Conservation (phyloP, 2,329 filamentous ascomycete species). For the Emmonsia crescens region DNA sequence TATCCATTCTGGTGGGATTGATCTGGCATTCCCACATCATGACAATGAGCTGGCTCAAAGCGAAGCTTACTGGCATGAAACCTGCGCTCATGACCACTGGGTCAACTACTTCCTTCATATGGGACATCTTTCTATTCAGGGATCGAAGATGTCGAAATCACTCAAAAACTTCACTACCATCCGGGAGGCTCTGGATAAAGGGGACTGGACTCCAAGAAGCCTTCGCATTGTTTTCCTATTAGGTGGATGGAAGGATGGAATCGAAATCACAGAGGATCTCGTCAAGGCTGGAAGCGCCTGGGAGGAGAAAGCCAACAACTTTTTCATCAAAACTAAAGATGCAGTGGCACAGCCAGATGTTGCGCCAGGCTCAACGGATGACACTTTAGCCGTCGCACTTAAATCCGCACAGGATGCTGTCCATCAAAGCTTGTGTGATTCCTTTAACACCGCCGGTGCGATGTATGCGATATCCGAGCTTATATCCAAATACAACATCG, state of each 20-base stretch:
- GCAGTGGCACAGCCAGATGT: slow-evolving; percentile 22
- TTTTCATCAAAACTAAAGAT: slow-evolving; percentile 51
- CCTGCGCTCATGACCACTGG: slow-evolving; percentile 53
- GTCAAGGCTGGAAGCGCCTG: slow-evolving; percentile 62
- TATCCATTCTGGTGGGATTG: slow-evolving; percentile 85
- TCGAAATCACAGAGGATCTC: slow-evolving; percentile 82
- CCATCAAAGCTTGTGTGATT: slow-evolving; percentile 63
- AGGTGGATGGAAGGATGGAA: slow-evolving; percentile 79
- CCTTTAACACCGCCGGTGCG: slow-evolving; percentile 72
- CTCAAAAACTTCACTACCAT: slow-evolving; percentile 96
- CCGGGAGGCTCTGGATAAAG: slow-evolving; percentile 59
- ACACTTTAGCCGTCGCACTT: slow-evolving; percentile 40
- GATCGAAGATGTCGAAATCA: slow-evolving; percentile 92
- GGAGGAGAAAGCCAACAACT: slow-evolving; percentile 68
- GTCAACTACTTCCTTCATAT: slow-evolving; percentile 95
- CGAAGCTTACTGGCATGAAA: slow-evolving; percentile 63
- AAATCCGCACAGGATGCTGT: slow-evolving; percentile 46
- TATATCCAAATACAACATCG: slow-evolving; percentile 63
- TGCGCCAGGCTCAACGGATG: slow-evolving; percentile 22
- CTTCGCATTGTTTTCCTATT: slow-evolving; percentile 80
- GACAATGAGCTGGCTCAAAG: slow-evolving; percentile 88
- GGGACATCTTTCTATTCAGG: slow-evolving; percentile 80
- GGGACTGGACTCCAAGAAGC: slow-evolving; percentile 64
- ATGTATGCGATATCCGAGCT: slow-evolving; percentile 71
- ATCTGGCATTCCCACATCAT: slow-evolving; percentile 83